These are phyloP conservation scores for Wickerhamiella nectarea DNA, from an alignment of 805 yeast species.

Conservation along the genomic window DNA sequence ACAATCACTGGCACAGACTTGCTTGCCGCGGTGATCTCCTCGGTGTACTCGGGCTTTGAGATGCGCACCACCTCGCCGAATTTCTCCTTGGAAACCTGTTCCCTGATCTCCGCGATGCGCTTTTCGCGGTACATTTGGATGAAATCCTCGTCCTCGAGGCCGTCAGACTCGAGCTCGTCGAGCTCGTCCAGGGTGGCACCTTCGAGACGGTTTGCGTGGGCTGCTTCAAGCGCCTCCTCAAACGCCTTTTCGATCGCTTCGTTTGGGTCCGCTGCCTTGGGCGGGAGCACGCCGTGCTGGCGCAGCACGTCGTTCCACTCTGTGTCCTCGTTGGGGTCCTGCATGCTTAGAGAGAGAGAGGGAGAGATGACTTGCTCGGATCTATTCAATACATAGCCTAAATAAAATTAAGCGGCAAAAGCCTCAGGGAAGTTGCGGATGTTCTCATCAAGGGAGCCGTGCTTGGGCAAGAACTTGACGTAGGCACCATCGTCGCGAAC, in stretches of 20 bases:
- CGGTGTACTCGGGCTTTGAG: conserved; percentile 74
- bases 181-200: conserved; percentile 65
- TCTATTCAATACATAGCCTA: conserved; percentile 16
- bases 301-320: conserved; percentile 97
- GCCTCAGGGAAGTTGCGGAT: conserved; percentile 81
- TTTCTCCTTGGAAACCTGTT: conserved; percentile 39
- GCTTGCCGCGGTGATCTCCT: conserved; percentile 76
- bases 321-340: conserved; percentile 87
- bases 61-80: conserved; percentile 71
- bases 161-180: conserved; percentile 81
- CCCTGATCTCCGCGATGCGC: conserved; percentile 60
- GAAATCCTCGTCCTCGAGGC: conserved; percentile 70
- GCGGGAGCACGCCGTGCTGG: conserved; percentile 82
- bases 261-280: conserved; percentile 78
- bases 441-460: conserved; percentile 91
- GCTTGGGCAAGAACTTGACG: conserved; percentile 94
- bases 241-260: conserved; percentile 76
- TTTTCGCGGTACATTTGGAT: conserved; percentile 61
- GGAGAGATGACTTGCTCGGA: neutral
- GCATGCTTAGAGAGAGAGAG: conserved; percentile 12
- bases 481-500: conserved; percentile 99
- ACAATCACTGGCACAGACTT: conserved; percentile 51
- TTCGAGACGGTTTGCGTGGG: conserved; percentile 74
- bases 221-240: conserved; percentile 64
- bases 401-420: conserved; percentile 13